Conservation (phyloP, 768 basidiomycete genomes). For the Aureoboletus auriporus region DNA sequence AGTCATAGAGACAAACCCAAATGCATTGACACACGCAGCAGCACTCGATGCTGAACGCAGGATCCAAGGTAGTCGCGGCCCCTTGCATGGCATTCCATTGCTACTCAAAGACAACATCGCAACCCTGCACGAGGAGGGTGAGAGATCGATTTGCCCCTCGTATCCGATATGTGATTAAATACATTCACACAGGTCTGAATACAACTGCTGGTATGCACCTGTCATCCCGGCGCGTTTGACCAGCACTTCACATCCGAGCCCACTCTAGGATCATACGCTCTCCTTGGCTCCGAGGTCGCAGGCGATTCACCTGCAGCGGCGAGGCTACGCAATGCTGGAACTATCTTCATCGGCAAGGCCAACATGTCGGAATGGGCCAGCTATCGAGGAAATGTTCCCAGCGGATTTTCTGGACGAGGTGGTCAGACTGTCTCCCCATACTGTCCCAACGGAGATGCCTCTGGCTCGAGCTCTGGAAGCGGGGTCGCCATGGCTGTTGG, state of each 20-base stretch:
- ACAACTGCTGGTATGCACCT: constrained; percentile 32
- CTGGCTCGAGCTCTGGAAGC: constrained; percentile 42
- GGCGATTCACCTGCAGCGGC: constrained; percentile 30
- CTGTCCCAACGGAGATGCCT: constrained; percentile 37
- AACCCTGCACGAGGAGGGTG: constrained; percentile 30
- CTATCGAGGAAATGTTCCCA: constrained; percentile 36
- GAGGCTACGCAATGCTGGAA: constrained; percentile 29
- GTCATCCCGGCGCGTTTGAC: not conserved
- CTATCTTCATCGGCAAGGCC: constrained; percentile 40
- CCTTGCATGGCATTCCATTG: constrained; percentile 57
- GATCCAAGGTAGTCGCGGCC: constrained; percentile 39
- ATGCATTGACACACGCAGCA: constrained; percentile 49
- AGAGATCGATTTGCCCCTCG: not conserved
- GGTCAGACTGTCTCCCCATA: constrained; percentile 43
- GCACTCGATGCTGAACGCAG: constrained; percentile 47
- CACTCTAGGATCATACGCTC: constrained; percentile 30
- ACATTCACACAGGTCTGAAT: constrained; percentile 29
- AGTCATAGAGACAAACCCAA: constrained; percentile 57
- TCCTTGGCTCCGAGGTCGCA: constrained; percentile 33
- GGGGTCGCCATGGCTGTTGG: constrained; percentile 41
- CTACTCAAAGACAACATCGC: constrained; percentile 48
- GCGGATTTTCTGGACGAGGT: constrained; percentile 45
- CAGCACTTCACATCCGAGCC: not conserved
- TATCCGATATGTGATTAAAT: not conserved
- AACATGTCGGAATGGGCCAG: constrained; percentile 45